phyloP scores from a whole-genome alignment of 805 yeast species.

The Pichia thaimueangensis region DNA sequence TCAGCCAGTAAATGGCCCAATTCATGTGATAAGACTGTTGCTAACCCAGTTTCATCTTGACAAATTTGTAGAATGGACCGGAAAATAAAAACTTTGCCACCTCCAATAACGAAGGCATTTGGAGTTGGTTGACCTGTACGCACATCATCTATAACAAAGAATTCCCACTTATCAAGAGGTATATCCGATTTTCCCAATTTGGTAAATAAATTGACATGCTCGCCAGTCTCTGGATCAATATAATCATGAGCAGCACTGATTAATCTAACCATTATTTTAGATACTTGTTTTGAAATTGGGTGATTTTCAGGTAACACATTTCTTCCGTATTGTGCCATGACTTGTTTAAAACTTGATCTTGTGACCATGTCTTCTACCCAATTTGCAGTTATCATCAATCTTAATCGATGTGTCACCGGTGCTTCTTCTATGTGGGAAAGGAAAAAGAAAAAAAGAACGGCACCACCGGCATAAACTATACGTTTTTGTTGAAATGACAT shows the following conservation, averaged over 20 bases:
- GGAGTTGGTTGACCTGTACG: slow-evolving; percentile 61
- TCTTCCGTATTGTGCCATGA: slow-evolving; percentile 46
- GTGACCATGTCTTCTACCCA: slow-evolving; percentile 62
- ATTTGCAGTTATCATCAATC: slow-evolving; percentile 68
- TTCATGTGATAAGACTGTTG: slow-evolving; percentile 93
- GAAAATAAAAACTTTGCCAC: slow-evolving; percentile 91
- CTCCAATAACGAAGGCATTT: slow-evolving; percentile 93
- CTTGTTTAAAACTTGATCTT: slow-evolving; percentile 52
- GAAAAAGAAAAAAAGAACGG: slow-evolving; percentile 28
- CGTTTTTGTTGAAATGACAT: slow-evolving; percentile 10
- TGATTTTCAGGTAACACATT: slow-evolving; percentile 55
- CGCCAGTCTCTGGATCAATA: slow-evolving; percentile 30
- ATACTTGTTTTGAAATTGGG: slow-evolving; percentile 53
- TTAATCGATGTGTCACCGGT: slow-evolving; percentile 66
- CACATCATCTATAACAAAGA: slow-evolving; percentile 71
- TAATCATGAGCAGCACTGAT: slow-evolving; percentile 48
- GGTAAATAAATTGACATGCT: slow-evolving; percentile 21
- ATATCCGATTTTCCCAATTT: slow-evolving; percentile 20
- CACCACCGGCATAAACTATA: slow-evolving; percentile 12
- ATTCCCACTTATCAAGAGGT: slow-evolving; percentile 55
- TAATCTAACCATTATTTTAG: slow-evolving; percentile 56
- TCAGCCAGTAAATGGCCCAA: slow-evolving; percentile 91
- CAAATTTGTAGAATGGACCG: slow-evolving; percentile 73
- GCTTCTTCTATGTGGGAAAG: slow-evolving; percentile 65
- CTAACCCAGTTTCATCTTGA: slow-evolving; percentile 79